A percentile compares a stretch with the other conserved stretches of the same genome.
Evolutionary conservation across 768 basidiomycete genomes (phyloP).

Genomic region (Hortiboletus flavorubellus): DNA sequence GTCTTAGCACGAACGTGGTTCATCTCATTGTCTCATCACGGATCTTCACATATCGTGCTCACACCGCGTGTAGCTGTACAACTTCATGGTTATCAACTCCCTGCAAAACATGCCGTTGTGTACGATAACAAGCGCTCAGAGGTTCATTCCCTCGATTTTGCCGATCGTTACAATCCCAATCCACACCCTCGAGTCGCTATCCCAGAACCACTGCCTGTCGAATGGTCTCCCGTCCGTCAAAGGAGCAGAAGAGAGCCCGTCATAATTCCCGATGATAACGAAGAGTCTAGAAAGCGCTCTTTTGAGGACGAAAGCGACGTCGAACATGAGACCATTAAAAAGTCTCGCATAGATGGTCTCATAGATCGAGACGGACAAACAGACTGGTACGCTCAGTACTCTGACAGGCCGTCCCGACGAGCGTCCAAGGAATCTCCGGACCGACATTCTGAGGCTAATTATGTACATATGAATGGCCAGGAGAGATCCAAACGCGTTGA

Average conservation of each 20-base stretch:
- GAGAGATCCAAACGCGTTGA: constrained; percentile 37
- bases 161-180: constrained; percentile 39
- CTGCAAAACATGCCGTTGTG: constrained; percentile 11
- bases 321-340: constrained; percentile 45
- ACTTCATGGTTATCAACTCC: constrained; percentile 18
- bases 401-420: constrained; percentile 30
- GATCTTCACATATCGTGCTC: constrained; percentile 15
- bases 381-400: constrained; percentile 36
- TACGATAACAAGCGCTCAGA: constrained; percentile 19
- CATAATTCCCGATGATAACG: constrained; percentile 19
- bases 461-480: constrained; percentile 34
- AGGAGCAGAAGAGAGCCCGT: constrained; percentile 31
- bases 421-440: constrained; percentile 50
- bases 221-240: constrained; percentile 26
- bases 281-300: constrained; percentile 41
- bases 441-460: constrained; percentile 41
- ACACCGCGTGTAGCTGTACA: constrained; percentile 24
- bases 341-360: constrained; percentile 48
- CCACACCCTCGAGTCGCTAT: constrained; percentile 9
- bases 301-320: constrained; percentile 44
- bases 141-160: constrained; percentile 27
- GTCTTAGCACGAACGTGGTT: constrained; percentile 17
- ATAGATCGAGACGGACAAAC: constrained; percentile 49
- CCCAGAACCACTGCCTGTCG: constrained; percentile 12
- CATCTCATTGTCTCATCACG: constrained; percentile 27